Base-by-base conservation (phyloP, 192 early-diverging fungal genomes). In the Backusella morwellensis region DNA sequence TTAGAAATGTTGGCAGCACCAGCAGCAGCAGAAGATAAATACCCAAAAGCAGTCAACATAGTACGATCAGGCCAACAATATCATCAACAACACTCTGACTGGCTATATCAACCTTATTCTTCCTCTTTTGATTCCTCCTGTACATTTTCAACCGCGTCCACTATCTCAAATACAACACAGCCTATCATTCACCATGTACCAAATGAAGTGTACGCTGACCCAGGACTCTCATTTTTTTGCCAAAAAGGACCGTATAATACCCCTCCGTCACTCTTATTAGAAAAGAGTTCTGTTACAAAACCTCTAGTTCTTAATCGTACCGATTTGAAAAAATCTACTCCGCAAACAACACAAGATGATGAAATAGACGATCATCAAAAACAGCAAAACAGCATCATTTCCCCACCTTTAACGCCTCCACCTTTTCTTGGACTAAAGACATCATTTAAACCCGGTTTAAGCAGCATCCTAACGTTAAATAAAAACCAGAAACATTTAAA, bases 151-250 rank as follows among this genome's bases (percentile, higher is more conserved):
- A 63, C 56, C 56, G 56, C 56, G 56, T 63, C 56, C 9, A 63
- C 56, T 8, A 63, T 63, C 56, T 63, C 56, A 63, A 63, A 29
- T 63, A 63, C 23, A 26, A 14, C 56, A 63, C 56, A 63, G 26
- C 23, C 70, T 23, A 32, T 19, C 11, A 72, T 72, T 34, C 70
- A 44, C 15, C 70, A 72, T 32, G 36, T 44, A 26, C 42, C 70
- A 34, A 72, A 29, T 34, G 70, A 72, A 50, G 56, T 63, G 23
- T 63, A 63, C 14, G 40, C 14, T 44, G 40, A 44, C 47, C 70
- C 70, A 29, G 70, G 70, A 6, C 70, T 72, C 14, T 72, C 70
- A 11, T 72, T 72, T 44, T 72, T 72, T 50, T 72, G 70, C 26
- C 70, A 72, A 50, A 42, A 63, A 2, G 56, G 56, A 63, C 56